Conservation (phyloP, 2,329 filamentous ascomycete species). For the Epichloe sibirici region DNA sequence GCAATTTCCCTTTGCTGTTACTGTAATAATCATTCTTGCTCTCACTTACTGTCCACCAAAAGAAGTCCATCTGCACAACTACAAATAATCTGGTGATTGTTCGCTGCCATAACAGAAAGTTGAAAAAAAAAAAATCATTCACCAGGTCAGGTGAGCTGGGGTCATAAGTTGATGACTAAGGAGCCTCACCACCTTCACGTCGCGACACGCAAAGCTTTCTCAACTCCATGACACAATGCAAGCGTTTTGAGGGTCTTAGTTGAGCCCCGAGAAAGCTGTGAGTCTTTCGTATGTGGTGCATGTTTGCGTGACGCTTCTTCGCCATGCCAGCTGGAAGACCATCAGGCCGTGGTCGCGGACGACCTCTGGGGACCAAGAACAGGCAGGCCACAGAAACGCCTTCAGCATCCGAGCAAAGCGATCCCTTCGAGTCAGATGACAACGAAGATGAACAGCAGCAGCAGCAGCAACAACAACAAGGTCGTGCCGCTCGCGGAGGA, state of each 20-base stretch:
- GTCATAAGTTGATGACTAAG: slow-evolving; percentile 4
- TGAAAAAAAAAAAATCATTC: too few relatives aligned
- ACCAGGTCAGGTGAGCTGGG: background rate
- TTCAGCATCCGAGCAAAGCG: slow-evolving; percentile 18
- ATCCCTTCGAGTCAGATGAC: slow-evolving; percentile 24
- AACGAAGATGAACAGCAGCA: slow-evolving; percentile 12
- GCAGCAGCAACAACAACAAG: slow-evolving; percentile 1
- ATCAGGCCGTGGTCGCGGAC: slow-evolving; percentile 14
- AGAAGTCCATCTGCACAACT: too few relatives aligned
- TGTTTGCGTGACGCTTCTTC: background rate
- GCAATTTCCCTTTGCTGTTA: slow-evolving; percentile 37
- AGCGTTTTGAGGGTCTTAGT: background rate
- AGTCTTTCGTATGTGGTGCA: too few relatives aligned
- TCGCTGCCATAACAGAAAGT: background rate
- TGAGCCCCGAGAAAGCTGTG: too few relatives aligned
- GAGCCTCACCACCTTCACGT: background rate
- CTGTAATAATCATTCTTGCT: background rate
- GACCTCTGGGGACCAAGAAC: slow-evolving; percentile 15
- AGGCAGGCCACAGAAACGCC: slow-evolving; percentile 12
- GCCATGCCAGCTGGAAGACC: slow-evolving; percentile 33
- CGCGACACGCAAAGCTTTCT: background rate
- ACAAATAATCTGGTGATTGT: background rate
- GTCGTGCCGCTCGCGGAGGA: slow-evolving; percentile 6
- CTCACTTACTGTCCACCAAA: background rate
- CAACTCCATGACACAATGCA: background rate